Conservation (phyloP, 1,284 basidiomycete species). For the Athelia psychrophila region DNA sequence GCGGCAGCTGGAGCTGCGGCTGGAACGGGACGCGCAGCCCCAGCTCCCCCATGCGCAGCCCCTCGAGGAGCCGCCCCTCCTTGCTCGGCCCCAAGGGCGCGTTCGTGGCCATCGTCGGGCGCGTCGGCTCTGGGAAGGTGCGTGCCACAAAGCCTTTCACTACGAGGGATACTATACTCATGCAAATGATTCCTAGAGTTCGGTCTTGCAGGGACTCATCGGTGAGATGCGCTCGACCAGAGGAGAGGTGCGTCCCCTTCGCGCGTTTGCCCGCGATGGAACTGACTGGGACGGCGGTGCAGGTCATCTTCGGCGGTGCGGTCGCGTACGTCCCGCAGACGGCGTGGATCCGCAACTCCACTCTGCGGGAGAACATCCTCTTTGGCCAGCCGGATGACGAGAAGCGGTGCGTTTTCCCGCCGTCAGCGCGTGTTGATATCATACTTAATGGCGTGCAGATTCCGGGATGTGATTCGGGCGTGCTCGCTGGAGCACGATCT, state of each 20-base stretch:
- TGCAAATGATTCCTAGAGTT: no score
- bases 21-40: no score
- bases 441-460: slow-evolving; percentile 17
- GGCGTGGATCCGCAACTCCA: slow-evolving; percentile 62
- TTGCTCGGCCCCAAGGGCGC: slow-evolving; percentile 34
- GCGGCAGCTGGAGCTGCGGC: no score
- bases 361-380: slow-evolving; percentile 47
- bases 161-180: no score
- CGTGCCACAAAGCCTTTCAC: no score
- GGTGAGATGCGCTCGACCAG: slow-evolving; percentile 55
- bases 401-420: slow-evolving; percentile 24
- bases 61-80: no score
- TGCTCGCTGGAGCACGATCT: slow-evolving; percentile 49
- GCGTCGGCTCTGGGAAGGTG: slow-evolving; percentile 37
- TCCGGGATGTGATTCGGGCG: slow-evolving; percentile 37
- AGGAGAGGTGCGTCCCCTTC: slow-evolving; percentile 31
- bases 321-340: slow-evolving; percentile 59
- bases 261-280: slow-evolving; percentile 12
- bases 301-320: slow-evolving; percentile 45
- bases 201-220: slow-evolving; percentile 48
- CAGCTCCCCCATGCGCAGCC: no score
- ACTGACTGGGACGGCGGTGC: slow-evolving; percentile 5
- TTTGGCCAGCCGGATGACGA: slow-evolving; percentile 46
- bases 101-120: slow-evolving; percentile 43
- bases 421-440: not conserved